phyloP scores from a whole-genome alignment of 75 land plant genomes.

The Cryptomeria japonica region DNA sequence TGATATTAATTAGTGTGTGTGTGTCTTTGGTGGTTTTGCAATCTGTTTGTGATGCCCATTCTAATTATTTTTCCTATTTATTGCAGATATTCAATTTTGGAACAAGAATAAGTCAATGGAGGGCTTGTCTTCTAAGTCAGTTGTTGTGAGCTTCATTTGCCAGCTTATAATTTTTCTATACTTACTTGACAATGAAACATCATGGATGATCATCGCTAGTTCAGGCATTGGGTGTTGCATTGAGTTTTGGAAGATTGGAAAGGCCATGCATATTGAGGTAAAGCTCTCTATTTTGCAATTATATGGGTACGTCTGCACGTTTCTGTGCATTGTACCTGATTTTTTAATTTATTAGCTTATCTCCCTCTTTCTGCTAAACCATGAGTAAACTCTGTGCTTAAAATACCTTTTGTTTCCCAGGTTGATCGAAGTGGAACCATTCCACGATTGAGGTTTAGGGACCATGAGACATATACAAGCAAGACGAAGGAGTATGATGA shows the following conservation, averaged over 20 bases:
- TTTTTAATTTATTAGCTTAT: not conserved
- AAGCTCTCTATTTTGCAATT: slow-evolving; percentile 4
- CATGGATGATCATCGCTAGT: slow-evolving; percentile 99
- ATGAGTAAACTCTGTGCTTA: not conserved
- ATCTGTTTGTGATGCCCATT: not conserved
- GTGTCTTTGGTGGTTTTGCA: not conserved
- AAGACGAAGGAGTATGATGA: slow-evolving; percentile 99
- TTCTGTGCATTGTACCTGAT: not conserved
- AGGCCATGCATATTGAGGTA: slow-evolving; percentile 99
- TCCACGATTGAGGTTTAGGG: slow-evolving; percentile 83
- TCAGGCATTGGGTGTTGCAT: slow-evolving; percentile 97
- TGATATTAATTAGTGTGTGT: slow-evolving; percentile 12
- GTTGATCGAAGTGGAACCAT: slow-evolving; percentile 77
- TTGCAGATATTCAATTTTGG: slow-evolving; percentile 97
- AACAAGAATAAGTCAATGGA: slow-evolving; percentile 99
- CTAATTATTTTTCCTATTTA: slow-evolving; percentile 5
- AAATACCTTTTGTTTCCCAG: slow-evolving; percentile 36
- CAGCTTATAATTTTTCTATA: slow-evolving; percentile 96
- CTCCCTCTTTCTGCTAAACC: not conserved
- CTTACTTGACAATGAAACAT: slow-evolving; percentile 95
- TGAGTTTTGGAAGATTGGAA: slow-evolving; percentile 99
- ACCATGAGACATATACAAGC: slow-evolving; percentile 93
- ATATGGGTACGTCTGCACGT: not conserved
- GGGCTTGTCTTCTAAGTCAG: slow-evolving; percentile 95
- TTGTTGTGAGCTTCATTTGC: slow-evolving; percentile 82